Base-by-base conservation (phyloP, 306 rosid genomes). In the Vigna mungo region DNA sequence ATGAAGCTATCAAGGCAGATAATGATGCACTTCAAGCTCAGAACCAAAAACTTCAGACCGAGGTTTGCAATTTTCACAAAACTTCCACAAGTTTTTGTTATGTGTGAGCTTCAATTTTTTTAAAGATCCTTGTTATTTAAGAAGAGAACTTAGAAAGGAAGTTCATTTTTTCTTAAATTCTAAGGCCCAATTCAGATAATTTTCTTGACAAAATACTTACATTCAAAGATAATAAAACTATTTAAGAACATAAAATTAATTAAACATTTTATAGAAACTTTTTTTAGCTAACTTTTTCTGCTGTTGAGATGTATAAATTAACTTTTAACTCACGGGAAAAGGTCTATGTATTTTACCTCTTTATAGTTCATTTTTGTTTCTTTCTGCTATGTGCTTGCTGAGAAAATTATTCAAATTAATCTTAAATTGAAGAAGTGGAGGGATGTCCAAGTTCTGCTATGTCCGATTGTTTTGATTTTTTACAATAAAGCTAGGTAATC, bases 21-120 rank as follows among this genome's bases (percentile, higher is more conserved):
- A 91, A 91, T 74, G 93, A 91, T 62, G 78, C 77, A 4, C 94
- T 91, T 60, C 92, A 85, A 82, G 65, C 87, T 78, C 92, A 84
- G 43, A 91, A 91, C 83, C 90, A 89, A 58, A 88, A 91, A 41
- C 94, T 91, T 74, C 94, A 89, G 70, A 80, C 87, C 6, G 89
- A 91, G 97, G 97, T 89, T 64, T 41, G 62, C 44, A 66, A 60
- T 54, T 48, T 41, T 68, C 53, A 43, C n/a, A 18, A 55, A 12
- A 66, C 18, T 55, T 25, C 51, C 21, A 20, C 0, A 39, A 56
- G 55, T 20, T 23, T 44, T 12, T 34, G 6, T 9, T 60, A 30
- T 59, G 5, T 56, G 23, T 23, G 5, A 11, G 36, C 16, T 23
- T 47, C 13, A 17, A 20, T 7, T 41, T 44, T 39, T 36, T 41